A percentile compares a stretch with the other conserved stretches of the same genome.
phyloP scores from a whole-genome alignment of 2,329 filamentous ascomycete species.

The Colletotrichum sp. region DNA sequence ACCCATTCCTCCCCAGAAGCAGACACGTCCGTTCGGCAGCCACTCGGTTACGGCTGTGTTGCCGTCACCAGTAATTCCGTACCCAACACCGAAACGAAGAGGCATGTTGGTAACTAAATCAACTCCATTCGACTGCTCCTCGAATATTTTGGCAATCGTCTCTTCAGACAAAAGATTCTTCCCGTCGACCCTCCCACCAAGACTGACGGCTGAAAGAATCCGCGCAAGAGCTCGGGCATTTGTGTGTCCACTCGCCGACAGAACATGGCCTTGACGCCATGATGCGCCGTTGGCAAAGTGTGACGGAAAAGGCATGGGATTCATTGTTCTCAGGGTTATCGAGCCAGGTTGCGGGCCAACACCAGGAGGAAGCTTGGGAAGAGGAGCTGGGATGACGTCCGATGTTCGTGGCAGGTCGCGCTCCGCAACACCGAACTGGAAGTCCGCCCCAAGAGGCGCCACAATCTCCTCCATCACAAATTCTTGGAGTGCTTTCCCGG shows the following conservation, averaged over 20 bases:
- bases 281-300: constrained; percentile 26
- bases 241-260: constrained; percentile 46
- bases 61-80: constrained; percentile 35
- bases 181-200: constrained; percentile 24
- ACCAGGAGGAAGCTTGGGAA: constrained; percentile 18
- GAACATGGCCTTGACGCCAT: constrained; percentile 44
- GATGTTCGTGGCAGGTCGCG: constrained; percentile 39
- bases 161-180: constrained; percentile 37
- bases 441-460: constrained; percentile 47
- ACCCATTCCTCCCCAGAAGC: constrained; percentile 50
- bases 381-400: constrained; percentile 36
- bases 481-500: constrained; percentile 43
- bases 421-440: constrained; percentile 47
- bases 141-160: constrained; percentile 47
- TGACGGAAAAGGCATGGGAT: constrained; percentile 26
- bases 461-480: constrained; percentile 44
- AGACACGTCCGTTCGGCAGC: constrained; percentile 35
- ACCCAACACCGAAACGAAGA: constrained; percentile 48
- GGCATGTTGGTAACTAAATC: constrained; percentile 42
- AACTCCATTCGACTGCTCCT: constrained; percentile 45
- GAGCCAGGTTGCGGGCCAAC: constrained; percentile 27
- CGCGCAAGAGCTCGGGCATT: constrained; percentile 48
- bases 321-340: constrained; percentile 34
- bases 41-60: constrained; percentile 26
- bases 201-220: constrained; percentile 38